Evolutionary conservation across 2,329 filamentous ascomycete species (phyloP).

Genomic region (Corynespora cassiicola): DNA sequence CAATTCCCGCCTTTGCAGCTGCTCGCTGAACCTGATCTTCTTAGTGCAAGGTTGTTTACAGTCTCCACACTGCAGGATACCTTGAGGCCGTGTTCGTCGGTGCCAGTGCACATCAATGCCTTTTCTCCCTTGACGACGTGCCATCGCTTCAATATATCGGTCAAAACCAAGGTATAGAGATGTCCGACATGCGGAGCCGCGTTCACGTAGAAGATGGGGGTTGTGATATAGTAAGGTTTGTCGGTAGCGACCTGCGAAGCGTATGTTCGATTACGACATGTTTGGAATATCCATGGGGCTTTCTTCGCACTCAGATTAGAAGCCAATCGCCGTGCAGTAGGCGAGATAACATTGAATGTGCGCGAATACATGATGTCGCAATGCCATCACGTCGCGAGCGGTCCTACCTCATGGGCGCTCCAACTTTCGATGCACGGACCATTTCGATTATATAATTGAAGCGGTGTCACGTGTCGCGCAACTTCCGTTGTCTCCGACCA

Average conservation of each 20-base stretch:
- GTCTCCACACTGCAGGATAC: conserved; percentile 38
- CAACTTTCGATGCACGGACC: conserved; percentile 23
- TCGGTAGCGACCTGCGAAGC: conserved; percentile 24
- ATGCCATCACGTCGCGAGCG: conserved; percentile 17
- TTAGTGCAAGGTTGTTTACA: too few species aligned
- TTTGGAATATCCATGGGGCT: conserved; percentile 29
- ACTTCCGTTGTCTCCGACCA: too few species aligned
- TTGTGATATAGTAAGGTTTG: conserved; percentile 95
- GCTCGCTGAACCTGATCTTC: conserved; percentile 85
- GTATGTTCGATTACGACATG: conserved; percentile 25
- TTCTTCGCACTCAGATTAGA: conserved; percentile 15
- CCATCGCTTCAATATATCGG: conserved; percentile 94
- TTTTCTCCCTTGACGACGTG: conserved; percentile 74
- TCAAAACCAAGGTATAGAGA: conserved; percentile 88
- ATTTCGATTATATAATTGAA: too few species aligned
- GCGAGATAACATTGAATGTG: conserved; percentile 23
- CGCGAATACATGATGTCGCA: conserved; percentile 37
- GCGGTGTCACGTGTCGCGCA: too few species aligned
- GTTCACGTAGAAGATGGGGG: conserved; percentile 99
- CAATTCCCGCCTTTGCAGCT: conserved; percentile 71
- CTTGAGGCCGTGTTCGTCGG: conserved; percentile 98
- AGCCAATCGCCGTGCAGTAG: conserved; percentile 22
- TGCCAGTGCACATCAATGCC: conserved; percentile 85
- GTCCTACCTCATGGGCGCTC: conserved; percentile 11
- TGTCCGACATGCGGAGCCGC: conserved; percentile 97